A percentile compares a stretch with the other conserved stretches of the same genome.
These are phyloP conservation scores for Eragrostis tef DNA, from an alignment of 202 grass and related monocot species.

Conservation along the genomic window DNA sequence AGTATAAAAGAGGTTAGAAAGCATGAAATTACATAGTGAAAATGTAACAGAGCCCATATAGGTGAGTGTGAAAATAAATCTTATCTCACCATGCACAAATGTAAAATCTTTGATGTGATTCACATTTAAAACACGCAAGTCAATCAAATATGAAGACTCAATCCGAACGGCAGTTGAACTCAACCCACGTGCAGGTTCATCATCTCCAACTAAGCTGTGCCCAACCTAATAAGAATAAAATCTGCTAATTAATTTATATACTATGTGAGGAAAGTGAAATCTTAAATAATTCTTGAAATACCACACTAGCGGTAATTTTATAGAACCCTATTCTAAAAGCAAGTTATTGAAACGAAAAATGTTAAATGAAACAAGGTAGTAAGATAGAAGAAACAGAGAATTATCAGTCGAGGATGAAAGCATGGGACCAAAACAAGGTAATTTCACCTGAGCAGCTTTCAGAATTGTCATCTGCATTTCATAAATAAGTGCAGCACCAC, in stretches of 20 bases:
- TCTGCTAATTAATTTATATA: slow-evolving; percentile 17
- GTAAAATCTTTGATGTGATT: slow-evolving; percentile 96
- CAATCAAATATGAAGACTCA: slow-evolving; percentile 91
- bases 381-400: slow-evolving; percentile 6
- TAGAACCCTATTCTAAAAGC: slow-evolving; percentile 1
- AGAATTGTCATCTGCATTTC: slow-evolving; percentile 82
- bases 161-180: slow-evolving; percentile 63
- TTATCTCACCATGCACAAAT: slow-evolving; percentile 91
- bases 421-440: slow-evolving; percentile 28
- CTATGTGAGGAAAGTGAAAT: slow-evolving; percentile 10
- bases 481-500: slow-evolving; percentile 80
- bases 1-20: slow-evolving; percentile 36
- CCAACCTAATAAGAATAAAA: slow-evolving; percentile 64
- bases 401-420: slow-evolving; percentile 26
- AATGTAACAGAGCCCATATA: too few species aligned
- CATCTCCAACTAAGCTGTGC: slow-evolving; percentile 85
- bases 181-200: slow-evolving; percentile 61
- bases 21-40: slow-evolving; percentile 27
- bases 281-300: slow-evolving; percentile 6
- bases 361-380: slow-evolving; percentile 19
- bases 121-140: slow-evolving; percentile 72
- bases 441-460: slow-evolving; percentile 78
- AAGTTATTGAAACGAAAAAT: slow-evolving; percentile 37
- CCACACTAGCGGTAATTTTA: slow-evolving; percentile 4
- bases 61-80: too few species aligned